A percentile compares a stretch with the other conserved stretches of the same genome.
Evolutionary conservation across 2,329 filamentous ascomycete species (phyloP).

Genomic region (Penicillium brevicompactum): DNA sequence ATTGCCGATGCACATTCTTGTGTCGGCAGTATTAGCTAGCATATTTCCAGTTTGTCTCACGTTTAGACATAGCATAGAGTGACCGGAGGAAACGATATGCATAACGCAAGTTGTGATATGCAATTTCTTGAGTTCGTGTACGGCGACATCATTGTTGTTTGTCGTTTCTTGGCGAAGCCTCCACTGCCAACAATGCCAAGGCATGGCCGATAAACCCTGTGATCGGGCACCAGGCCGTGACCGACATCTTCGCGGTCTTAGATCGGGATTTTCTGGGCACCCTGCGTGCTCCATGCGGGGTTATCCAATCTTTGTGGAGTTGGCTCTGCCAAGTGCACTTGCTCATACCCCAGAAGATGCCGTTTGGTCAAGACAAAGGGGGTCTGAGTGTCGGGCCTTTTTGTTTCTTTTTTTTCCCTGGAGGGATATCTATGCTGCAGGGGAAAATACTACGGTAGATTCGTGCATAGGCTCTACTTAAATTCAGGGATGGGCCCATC

Average conservation of each 20-base stretch:
- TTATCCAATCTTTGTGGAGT: slow-evolving; percentile 12
- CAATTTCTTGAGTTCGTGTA: background rate
- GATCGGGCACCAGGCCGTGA: slow-evolving; percentile 3
- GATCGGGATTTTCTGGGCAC: slow-evolving; percentile 4
- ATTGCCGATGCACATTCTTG: background rate
- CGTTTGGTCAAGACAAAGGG: slow-evolving; percentile 8
- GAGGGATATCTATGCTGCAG: background rate
- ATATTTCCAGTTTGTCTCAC: background rate
- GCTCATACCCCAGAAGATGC: slow-evolving; percentile 4
- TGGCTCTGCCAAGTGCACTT: slow-evolving; percentile 7
- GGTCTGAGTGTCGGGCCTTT: slow-evolving; percentile 7
- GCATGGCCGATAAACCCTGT: slow-evolving; percentile 4
- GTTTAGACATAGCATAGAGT: background rate
- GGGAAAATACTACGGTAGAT: background rate
- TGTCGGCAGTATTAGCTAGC: background rate
- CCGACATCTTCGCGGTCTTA: background rate
- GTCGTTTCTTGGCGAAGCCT: slow-evolving; percentile 10
- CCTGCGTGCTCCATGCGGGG: slow-evolving; percentile 17
- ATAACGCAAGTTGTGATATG: background rate
- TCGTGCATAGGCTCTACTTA: slow-evolving; percentile 4
- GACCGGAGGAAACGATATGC: background rate
- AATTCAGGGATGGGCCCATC: slow-evolving; percentile 5
- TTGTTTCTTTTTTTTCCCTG: background rate
- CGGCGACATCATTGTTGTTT: background rate
- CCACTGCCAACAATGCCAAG: slow-evolving; percentile 15